Base-by-base conservation (phyloP, 495 filamentous ascomycete genomes). In the Aspergillus conjunctus region DNA sequence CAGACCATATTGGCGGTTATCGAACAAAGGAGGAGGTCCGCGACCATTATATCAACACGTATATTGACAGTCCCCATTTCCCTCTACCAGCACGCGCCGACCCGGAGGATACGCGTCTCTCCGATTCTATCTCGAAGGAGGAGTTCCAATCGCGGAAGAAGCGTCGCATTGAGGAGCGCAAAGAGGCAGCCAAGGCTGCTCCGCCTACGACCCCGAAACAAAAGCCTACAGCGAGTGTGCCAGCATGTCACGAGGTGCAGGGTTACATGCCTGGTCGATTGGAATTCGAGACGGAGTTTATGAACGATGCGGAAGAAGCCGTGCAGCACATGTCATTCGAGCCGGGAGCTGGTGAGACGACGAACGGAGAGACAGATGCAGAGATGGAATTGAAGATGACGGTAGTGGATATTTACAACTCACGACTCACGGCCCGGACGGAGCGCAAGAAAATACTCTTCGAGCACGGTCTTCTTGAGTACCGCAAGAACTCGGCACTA, bases 241-340 rank as follows among this genome's bases (percentile, higher is more conserved):
- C 94, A 15, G 84, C 93, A 30, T 98, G 95, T 71, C 94, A 99
- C 73, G 94, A 99, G 71, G 93, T 99, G 30, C 90, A 95, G 70
- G 94, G 94, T 4, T 99, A 96, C 73, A 99, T 99, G 94, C 94
- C 94, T 3, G 94, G 95, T 37, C 91, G 94, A 18, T 76, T 99
- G 59, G 94, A 99, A 69, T 99, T 98, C 67, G 94, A 99, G 80
- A 96, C 91, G 0, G 94, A 99, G 67, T 96, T 93, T 72, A 87
- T 92, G 67, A 98, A 99, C 72, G 95, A 98, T 65, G 94, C 95
- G 0, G 94, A 99, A 73, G 95, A 98, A 75, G 93, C 93, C 0
- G 95, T 99, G 12, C 94, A 98, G 71, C 88, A 94, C 58, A 96
- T 99, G 90, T 88, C 96, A 60, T 99, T 99, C 66, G 93, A 97